phyloP scores from a whole-genome alignment of 23 red algal species.

The Agarophyton chilense region DNA sequence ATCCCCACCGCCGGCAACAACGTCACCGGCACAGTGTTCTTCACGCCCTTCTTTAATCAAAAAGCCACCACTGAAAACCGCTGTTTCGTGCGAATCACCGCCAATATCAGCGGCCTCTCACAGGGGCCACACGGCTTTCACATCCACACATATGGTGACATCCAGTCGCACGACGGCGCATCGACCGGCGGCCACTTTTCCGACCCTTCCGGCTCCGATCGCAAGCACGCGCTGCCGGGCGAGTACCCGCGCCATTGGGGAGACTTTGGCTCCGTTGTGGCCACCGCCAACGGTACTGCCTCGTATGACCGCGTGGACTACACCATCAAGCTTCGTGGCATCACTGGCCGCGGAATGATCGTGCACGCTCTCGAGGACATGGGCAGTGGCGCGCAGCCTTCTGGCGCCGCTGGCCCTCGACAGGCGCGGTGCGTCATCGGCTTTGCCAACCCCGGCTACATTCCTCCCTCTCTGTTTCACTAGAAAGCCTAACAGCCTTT shows the following conservation, averaged over 20 bases:
- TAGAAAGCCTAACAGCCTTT: too few relatives aligned
- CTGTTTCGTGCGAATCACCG: constrained; percentile 41
- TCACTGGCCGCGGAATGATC: constrained; percentile 59
- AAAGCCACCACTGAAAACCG: neutral
- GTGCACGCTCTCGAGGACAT: constrained; percentile 42
- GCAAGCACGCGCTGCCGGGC: constrained; percentile 34
- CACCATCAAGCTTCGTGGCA: constrained; percentile 7
- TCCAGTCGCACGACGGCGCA: constrained; percentile 17
- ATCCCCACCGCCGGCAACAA: constrained; percentile 33
- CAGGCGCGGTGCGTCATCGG: constrained; percentile 67
- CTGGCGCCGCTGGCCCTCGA: constrained; percentile 42
- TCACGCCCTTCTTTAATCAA: constrained; percentile 10
- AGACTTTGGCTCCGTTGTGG: constrained; percentile 47
- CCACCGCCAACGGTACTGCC: constrained; percentile 1
- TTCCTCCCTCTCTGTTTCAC: neutral
- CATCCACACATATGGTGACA: constrained; percentile 66
- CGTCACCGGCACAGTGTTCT: constrained; percentile 19
- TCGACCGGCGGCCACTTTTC: constrained; percentile 57
- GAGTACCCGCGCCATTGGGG: constrained; percentile 34
- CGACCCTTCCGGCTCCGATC: constrained; percentile 19
- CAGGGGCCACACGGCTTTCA: constrained; percentile 41
- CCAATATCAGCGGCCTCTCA: neutral
- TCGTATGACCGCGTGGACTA: constrained; percentile 3
- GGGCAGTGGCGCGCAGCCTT: constrained; percentile 40
- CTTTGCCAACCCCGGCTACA: constrained; percentile 36